A percentile compares a stretch with the other conserved stretches of the same genome.
Evolutionary conservation across 495 filamentous ascomycete genomes (phyloP).

Genomic region (Penicillium lagena): DNA sequence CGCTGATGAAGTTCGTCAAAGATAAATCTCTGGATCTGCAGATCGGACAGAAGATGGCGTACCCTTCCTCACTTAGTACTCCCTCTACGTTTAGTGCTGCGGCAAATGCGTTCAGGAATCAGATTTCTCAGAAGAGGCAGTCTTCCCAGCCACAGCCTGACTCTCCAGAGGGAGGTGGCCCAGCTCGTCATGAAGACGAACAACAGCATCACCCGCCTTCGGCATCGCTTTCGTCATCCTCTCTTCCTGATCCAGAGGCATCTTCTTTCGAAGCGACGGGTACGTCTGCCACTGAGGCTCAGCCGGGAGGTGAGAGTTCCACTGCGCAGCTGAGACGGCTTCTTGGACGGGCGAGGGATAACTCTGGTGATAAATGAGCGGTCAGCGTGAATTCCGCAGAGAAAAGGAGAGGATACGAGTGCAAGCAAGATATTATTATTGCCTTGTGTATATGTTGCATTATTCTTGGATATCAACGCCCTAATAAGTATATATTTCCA

Average conservation of each 20-base stretch:
- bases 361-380: conserved; percentile 3
- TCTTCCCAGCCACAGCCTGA: background rate
- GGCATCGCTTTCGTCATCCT: conserved; percentile 10
- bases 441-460: background rate
- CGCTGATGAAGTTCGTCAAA: conserved; percentile 33
- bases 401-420: background rate
- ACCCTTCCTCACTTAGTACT: conserved; percentile 1
- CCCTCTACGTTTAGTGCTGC: conserved; percentile 12
- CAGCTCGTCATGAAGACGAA: background rate
- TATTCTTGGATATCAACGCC: too few species aligned
- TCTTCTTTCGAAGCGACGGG: conserved; percentile 19
- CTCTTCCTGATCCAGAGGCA: conserved; percentile 12
- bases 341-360: conserved; percentile 15
- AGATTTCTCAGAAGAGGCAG: conserved; percentile 14
- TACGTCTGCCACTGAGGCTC: conserved; percentile 7
- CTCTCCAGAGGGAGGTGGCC: background rate
- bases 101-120: conserved; percentile 12
- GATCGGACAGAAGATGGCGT: conserved; percentile 4
- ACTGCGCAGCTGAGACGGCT: conserved; percentile 15
- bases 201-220: conserved; percentile 7
- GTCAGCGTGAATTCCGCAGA: too few species aligned
- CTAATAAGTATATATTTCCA: background rate
- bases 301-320: conserved; percentile 7
- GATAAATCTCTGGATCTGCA: conserved; percentile 23
- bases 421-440: background rate